Evolutionary conservation across 805 yeast species (phyloP).

Genomic region (Myxozyma neotropica): DNA sequence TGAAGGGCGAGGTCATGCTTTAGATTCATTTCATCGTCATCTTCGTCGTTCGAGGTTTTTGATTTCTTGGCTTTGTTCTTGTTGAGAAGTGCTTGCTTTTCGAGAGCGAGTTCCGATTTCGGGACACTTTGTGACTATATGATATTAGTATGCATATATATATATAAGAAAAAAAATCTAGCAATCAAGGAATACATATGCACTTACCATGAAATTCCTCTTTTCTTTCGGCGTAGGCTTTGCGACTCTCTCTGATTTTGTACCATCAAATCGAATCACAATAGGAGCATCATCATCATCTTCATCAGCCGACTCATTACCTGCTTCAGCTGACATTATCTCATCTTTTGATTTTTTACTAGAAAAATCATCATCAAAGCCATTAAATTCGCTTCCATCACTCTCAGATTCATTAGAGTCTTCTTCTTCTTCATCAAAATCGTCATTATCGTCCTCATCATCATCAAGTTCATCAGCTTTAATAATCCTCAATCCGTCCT

Average conservation of each 20-base stretch:
- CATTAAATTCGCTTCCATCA: slow-evolving; percentile 33
- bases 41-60: slow-evolving; percentile 30
- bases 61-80: slow-evolving; percentile 29
- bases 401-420: slow-evolving; percentile 2
- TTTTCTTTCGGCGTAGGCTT: slow-evolving; percentile 35
- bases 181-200: background rate
- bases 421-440: slow-evolving; percentile 14
- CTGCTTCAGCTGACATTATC: background rate
- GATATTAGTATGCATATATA: background rate
- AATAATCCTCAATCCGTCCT: slow-evolving; percentile 9
- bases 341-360: background rate
- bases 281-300: slow-evolving; percentile 37
- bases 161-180: no score
- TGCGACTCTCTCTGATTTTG: slow-evolving; percentile 32
- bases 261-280: slow-evolving; percentile 42
- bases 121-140: slow-evolving; percentile 41
- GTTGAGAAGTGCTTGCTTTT: slow-evolving; percentile 5
- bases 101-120: slow-evolving; percentile 32
- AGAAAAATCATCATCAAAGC: slow-evolving; percentile 29
- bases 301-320: slow-evolving; percentile 33
- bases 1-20: slow-evolving; percentile 71
- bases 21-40: slow-evolving; percentile 50
- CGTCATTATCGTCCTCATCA: slow-evolving; percentile 7
- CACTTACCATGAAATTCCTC: slow-evolving; percentile 39
- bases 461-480: slow-evolving; percentile 22